Evolutionary conservation across 2,329 filamentous ascomycete species (phyloP), one percentile per base, ranked within the genome.

Genomic region (Microcyclospora tardicrescens): DNA sequence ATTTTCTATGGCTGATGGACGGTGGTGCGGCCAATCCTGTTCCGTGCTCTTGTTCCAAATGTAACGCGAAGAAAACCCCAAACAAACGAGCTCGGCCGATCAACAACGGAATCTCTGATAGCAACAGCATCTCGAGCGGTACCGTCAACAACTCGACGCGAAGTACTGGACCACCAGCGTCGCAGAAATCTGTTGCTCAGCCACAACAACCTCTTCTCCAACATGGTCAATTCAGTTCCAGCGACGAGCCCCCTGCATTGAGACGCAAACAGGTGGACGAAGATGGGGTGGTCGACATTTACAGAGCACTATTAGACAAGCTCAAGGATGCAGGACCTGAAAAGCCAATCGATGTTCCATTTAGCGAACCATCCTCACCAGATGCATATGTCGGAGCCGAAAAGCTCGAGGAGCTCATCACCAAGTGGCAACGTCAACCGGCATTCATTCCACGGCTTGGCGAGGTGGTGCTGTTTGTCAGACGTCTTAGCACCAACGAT

Each of bases 1-100:
- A 79, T 43, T 77, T 79, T 51, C 57, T 65, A 36, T 64, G 67
- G 51, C 51, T 78, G 16, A 74, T 77, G 66, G 62, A 66, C 11
- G 61, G 47, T 2, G 62, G 61, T 0, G 54, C 56, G 32, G 55
- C 51, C 5, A 24, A 24, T 8, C 19, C 19, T 4, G 56, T 59
- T 2, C 57, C 61, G 0, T 78, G 74, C 42, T 44, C 52, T 2
- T 79, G 75, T 48, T 62, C 63, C 1, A 53, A 68, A 6, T 78
- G 73, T 42, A 30, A 15, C 4, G 4, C 30, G 12, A 32, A 32
- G 10, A 10, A 10, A 5, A 32, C 30, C 30, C 30, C 30, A 10
- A 24, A 24, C 19, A 24, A 24, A 24, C 19, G 19, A 24, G 19
- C 19, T 24, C 19, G 19, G 19, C 19, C 19, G 19, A 8, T 24